Base-by-base conservation (phyloP, 1,284 basidiomycete species). In the Irpex lacteus region DNA sequence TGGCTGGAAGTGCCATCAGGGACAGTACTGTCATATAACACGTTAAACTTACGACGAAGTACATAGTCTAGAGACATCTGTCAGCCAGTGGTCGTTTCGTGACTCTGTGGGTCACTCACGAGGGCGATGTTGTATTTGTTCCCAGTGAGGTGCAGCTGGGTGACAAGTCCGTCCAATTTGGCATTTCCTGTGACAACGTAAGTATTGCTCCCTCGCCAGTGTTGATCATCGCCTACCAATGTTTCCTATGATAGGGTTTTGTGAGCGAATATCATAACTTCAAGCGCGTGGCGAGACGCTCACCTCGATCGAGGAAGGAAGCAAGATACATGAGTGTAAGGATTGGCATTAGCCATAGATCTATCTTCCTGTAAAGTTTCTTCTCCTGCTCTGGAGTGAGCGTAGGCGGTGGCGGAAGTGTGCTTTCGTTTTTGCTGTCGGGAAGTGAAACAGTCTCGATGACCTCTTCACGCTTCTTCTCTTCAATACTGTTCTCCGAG, bases 111-210 rank as follows among this genome's bases (percentile, higher is more conserved):
- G 6, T 68, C 70, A 69, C 75, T 9, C 40, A 90, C 88, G 67
- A 90, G 73, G 0, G 87, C 87, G 40, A 90, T 85, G 68, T 90
- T 90, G 67, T 86, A 90, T 69, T 80, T 77, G 69, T 87, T 81
- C 8, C 86, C 85, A 0, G 76, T 81, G 38, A 90, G 76, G 61
- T 84, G 18, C 0, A 90, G 76, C 67, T 90, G 80, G 0, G 75
- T 81, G 11, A 72, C 69, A 3, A 89, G 73, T 0, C 89, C 88
- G 66, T 88, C 85, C 11, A 91, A 75, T 68, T 82, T 86, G 2
- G 89, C 88, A 67, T 90, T 90, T 50, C 87, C 88, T 88, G 60
- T n/a, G 9, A 44, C 15, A 44, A 44, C 40, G 40, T 44, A 15
- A 44, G 40, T 9, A 44, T 44, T 44, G 8, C 40, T 11, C 11